Evolutionary conservation across 108 stramenopile genomes (phyloP).

Genomic region (Asterionellopsis glacialis): DNA sequence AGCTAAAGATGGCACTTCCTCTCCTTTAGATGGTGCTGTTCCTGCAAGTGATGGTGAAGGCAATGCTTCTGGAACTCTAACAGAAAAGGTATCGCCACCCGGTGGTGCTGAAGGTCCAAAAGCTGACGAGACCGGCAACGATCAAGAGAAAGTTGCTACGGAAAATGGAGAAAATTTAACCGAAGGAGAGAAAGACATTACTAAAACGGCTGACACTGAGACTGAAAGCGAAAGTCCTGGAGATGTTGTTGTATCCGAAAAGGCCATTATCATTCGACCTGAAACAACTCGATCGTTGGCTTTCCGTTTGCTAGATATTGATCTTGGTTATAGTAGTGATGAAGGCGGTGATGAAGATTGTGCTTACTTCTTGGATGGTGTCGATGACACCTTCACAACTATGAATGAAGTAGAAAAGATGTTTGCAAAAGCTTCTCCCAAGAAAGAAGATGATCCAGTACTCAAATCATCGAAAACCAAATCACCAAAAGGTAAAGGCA

Average conservation of each 20-base stretch:
- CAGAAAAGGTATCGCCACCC: no score
- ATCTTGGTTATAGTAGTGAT: conserved; percentile 86
- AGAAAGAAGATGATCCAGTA: not conserved
- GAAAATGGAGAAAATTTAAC: no score
- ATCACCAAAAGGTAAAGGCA: not conserved
- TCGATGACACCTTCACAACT: conserved; percentile 63
- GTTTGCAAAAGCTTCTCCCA: not conserved
- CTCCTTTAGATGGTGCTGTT: no score
- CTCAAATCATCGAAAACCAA: not conserved
- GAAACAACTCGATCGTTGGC: conserved; percentile 74
- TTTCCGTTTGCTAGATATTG: conserved; percentile 57
- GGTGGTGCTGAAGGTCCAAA: not conserved
- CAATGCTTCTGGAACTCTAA: no score
- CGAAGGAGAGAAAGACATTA: no score
- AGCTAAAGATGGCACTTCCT: not conserved
- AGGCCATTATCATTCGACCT: conserved; percentile 31
- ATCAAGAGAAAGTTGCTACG: no score
- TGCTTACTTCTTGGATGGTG: conserved; percentile 75
- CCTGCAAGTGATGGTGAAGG: not conserved
- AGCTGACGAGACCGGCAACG: no score
- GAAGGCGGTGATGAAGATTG: conserved; percentile 87
- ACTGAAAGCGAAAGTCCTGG: not conserved
- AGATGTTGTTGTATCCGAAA: conserved; percentile 9
- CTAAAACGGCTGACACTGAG: not conserved
- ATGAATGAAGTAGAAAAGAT: conserved; percentile 13